These are phyloP conservation scores for Podila epicladia DNA, from an alignment of 192 early-diverging fungal species.

Conservation along the genomic window DNA sequence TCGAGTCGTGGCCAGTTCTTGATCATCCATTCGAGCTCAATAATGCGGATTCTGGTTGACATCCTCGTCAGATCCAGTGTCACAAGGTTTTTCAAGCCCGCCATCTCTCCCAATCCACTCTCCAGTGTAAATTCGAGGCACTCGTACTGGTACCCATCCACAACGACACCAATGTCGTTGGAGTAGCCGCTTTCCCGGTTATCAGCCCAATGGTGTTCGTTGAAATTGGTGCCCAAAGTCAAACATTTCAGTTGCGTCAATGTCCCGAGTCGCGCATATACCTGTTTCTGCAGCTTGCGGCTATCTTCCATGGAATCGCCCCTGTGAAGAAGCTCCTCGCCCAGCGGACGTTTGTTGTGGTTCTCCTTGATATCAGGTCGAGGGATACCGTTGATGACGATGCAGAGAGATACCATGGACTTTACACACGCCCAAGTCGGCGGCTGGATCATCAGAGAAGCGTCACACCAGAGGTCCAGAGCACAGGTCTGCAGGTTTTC, in stretches of 20 bases:
- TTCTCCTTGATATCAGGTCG: slow-evolving; percentile 1
- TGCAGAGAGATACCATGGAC: neutral
- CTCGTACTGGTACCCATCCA: neutral
- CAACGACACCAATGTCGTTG: neutral
- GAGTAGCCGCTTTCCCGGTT: neutral
- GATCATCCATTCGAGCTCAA: neutral
- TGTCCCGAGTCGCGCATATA: neutral
- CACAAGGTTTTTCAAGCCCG: neutral
- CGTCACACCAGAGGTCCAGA: neutral
- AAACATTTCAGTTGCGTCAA: neutral
- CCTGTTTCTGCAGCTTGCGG: neutral
- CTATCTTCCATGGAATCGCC: neutral
- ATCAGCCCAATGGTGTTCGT: neutral
- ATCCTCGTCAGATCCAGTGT: neutral
- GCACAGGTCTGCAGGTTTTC: neutral
- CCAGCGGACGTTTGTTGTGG: neutral
- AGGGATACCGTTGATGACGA: neutral
- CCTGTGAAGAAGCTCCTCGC: neutral
- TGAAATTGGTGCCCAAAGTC: neutral
- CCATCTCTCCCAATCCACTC: neutral
- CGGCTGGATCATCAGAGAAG: neutral
- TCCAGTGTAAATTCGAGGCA: neutral
- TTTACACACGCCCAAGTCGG: neutral
- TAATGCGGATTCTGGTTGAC: neutral
- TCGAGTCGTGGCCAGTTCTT: neutral